A percentile compares a stretch with the other conserved stretches of the same genome.
These are phyloP conservation scores for Dacryopinax spathularia DNA, from an alignment of 768 basidiomycete genomes.

Conservation along the genomic window DNA sequence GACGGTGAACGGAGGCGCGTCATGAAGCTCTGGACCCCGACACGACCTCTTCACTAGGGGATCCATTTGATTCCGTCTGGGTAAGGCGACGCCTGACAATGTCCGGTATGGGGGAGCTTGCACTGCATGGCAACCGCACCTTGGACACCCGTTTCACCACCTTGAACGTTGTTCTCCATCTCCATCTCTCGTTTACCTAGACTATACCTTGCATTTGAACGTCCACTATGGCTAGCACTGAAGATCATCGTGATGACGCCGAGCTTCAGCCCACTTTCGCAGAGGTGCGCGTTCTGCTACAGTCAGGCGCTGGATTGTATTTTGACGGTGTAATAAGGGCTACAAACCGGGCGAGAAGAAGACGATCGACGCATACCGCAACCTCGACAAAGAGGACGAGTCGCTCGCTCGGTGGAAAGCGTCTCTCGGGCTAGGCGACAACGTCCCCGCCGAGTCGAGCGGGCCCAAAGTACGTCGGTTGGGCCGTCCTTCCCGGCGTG, in stretches of 20 bases:
- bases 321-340: not conserved
- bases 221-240: not conserved
- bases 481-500: constrained; percentile 5
- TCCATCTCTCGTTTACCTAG: no score
- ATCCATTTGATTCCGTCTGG: not conserved
- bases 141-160: not conserved
- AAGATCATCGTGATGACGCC: not conserved
- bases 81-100: not conserved
- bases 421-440: constrained; percentile 60
- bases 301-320: no score
- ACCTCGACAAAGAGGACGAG: constrained; percentile 81
- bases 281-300: no score
- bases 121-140: constrained; percentile 1
- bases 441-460: constrained; percentile 23
- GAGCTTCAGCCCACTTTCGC: not conserved
- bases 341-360: constrained; percentile 18
- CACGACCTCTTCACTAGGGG: not conserved
- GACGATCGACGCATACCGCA: constrained; percentile 65
- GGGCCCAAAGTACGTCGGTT: constrained; percentile 49
- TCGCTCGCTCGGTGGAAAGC: constrained; percentile 93
- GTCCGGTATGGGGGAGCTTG: not conserved
- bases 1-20: not conserved
- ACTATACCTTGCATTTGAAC: not conserved
- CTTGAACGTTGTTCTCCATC: not conserved
- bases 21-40: not conserved